Evolutionary conservation across 2,329 filamentous ascomycete species (phyloP).

Genomic region (Clonostachys solani): DNA sequence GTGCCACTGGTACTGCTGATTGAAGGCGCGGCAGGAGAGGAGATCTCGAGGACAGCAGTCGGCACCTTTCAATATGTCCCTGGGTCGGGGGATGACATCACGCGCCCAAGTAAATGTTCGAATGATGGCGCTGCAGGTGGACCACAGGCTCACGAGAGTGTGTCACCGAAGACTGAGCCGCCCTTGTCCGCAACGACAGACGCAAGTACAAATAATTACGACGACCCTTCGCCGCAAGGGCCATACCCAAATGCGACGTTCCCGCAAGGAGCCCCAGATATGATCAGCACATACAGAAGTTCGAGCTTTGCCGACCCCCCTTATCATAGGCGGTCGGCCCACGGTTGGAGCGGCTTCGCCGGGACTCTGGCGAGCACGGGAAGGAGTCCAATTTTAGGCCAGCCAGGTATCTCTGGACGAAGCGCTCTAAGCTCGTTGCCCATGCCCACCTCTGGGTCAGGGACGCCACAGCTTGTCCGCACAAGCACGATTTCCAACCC

Average conservation of each 20-base stretch:
- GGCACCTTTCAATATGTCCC: slow-evolving; percentile 45
- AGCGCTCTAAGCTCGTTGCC: too few species aligned
- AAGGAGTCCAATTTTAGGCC: slow-evolving; percentile 35
- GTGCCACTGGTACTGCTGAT: slow-evolving; percentile 52
- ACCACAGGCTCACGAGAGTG: slow-evolving; percentile 25
- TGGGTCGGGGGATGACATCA: slow-evolving; percentile 41
- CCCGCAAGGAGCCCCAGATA: slow-evolving; percentile 38
- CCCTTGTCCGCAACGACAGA: slow-evolving; percentile 24
- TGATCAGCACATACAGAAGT: slow-evolving; percentile 52
- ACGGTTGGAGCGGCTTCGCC: slow-evolving; percentile 38
- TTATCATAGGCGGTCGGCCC: slow-evolving; percentile 31
- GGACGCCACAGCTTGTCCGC: slow-evolving; percentile 45
- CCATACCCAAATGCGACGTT: slow-evolving; percentile 32
- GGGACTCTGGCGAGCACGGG: slow-evolving; percentile 32
- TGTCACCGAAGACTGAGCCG: slow-evolving; percentile 35
- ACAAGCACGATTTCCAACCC: slow-evolving; percentile 48
- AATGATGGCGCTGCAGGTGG: slow-evolving; percentile 17
- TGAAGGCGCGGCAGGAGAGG: slow-evolving; percentile 46
- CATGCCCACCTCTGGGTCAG: not conserved
- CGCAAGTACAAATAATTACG: slow-evolving; percentile 36
- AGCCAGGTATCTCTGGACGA: slow-evolving; percentile 35
- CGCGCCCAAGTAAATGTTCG: slow-evolving; percentile 24
- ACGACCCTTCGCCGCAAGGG: slow-evolving; percentile 36
- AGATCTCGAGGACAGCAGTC: slow-evolving; percentile 43
- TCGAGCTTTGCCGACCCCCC: slow-evolving; percentile 44